Conservation (phyloP, 805 yeast genomes). For the Candida montana region DNA sequence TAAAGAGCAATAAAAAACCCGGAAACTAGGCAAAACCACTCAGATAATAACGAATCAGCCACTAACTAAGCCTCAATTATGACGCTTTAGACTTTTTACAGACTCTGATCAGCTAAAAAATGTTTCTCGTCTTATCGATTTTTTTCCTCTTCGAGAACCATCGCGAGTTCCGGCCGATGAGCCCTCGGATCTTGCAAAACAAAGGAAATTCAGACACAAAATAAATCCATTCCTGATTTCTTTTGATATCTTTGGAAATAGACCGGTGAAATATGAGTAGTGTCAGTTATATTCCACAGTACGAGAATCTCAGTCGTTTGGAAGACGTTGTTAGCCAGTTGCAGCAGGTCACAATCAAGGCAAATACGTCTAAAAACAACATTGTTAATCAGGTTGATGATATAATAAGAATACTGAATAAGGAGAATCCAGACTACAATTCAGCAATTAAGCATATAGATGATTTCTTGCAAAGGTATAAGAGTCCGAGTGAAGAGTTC, state of each 20-base stretch:
- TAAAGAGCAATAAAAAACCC: no score
- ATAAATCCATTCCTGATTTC: no score
- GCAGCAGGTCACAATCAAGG: not conserved
- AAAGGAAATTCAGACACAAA: not conserved
- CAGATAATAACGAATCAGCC: no score
- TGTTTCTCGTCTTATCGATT: not conserved
- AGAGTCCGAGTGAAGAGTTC: not conserved
- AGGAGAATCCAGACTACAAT: slow-evolving; percentile 7
- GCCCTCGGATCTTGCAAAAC: not conserved
- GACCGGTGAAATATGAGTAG: not conserved
- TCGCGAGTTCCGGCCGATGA: not conserved
- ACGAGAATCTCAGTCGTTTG: slow-evolving; percentile 21
- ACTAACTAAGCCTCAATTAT: no score
- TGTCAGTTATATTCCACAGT: slow-evolving; percentile 16
- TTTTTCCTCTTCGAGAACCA: not conserved
- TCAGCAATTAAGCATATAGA: slow-evolving; percentile 6
- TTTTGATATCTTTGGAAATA: not conserved
- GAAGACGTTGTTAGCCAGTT: slow-evolving; percentile 13
- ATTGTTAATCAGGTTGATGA: slow-evolving; percentile 16
- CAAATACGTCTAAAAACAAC: slow-evolving; percentile 10
- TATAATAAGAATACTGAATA: slow-evolving; percentile 14
- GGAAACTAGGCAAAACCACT: no score
- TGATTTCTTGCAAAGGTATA: slow-evolving; percentile 9
- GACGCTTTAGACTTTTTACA: no score
- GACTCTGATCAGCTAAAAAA: no score